Evolutionary conservation across 2,329 filamentous ascomycete species (phyloP).

Genomic region (Aspergillus sojae): DNA sequence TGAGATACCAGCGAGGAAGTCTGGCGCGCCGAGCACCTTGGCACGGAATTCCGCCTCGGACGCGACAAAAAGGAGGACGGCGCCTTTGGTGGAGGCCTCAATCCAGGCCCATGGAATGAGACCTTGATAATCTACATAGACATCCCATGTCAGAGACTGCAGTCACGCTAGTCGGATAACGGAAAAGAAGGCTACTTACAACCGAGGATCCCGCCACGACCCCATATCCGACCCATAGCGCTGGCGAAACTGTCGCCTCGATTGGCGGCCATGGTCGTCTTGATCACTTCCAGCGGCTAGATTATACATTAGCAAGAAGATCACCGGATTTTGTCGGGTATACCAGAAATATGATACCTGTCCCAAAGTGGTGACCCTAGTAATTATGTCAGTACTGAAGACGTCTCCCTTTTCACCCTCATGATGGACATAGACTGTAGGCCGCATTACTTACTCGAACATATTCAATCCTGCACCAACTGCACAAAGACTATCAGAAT

Average conservation of each 20-base stretch:
- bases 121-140: slow-evolving; percentile 85
- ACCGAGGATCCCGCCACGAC: slow-evolving; percentile 87
- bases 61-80: slow-evolving; percentile 97
- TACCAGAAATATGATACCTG: slow-evolving; percentile 51
- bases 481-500: slow-evolving; percentile 34
- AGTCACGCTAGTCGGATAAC: slow-evolving; percentile 16
- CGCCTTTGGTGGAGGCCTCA: slow-evolving; percentile 98
- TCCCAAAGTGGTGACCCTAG: slow-evolving; percentile 67
- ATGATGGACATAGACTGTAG: neutral
- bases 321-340: neutral
- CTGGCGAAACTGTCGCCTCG: slow-evolving; percentile 81
- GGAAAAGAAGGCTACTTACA: slow-evolving; percentile 63
- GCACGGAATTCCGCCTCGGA: slow-evolving; percentile 98
- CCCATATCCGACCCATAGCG: slow-evolving; percentile 86
- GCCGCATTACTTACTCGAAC: slow-evolving; percentile 70
- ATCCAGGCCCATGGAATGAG: slow-evolving; percentile 99
- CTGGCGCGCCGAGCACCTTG: slow-evolving; percentile 75
- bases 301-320: neutral
- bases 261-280: slow-evolving; percentile 99
- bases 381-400: slow-evolving; percentile 21
- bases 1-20: slow-evolving; percentile 85
- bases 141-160: slow-evolving; percentile 19
- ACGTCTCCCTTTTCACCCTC: neutral
- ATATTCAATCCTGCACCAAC: slow-evolving; percentile 91
- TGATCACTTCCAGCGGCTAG: slow-evolving; percentile 94